A percentile compares a stretch with the other conserved stretches of the same genome.
Evolutionary conservation across 352 stramenopile species (phyloP).

Genomic region (Peronospora farinosa): DNA sequence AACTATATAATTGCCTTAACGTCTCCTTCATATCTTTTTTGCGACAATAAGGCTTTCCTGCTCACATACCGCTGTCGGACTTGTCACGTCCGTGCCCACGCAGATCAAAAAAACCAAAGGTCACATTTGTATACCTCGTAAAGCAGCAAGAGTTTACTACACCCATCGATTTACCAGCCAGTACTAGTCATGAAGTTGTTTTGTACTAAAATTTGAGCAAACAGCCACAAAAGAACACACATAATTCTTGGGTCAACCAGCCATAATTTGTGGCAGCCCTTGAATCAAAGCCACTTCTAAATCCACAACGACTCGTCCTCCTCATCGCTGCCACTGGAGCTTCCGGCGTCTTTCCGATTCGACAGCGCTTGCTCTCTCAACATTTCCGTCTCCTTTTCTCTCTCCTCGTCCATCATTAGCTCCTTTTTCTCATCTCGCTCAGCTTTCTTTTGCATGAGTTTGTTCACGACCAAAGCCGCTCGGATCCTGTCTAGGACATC

Average conservation of each 20-base stretch:
- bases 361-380: constrained; percentile 13
- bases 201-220: too few species aligned
- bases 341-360: constrained; percentile 25
- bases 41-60: constrained; percentile 36
- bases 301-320: constrained; percentile 43
- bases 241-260: constrained; percentile 16
- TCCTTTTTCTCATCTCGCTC: constrained; percentile 38
- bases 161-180: too few species aligned
- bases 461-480: constrained; percentile 41
- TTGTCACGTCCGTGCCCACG: constrained; percentile 8
- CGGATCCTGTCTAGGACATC: constrained; percentile 36
- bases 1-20: too few species aligned
- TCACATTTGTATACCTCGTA: constrained; percentile 2
- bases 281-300: constrained; percentile 9
- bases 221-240: constrained; percentile 8
- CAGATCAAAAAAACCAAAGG: constrained; percentile 21
- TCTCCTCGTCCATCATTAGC: constrained; percentile 20
- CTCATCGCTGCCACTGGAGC: constrained; percentile 23
- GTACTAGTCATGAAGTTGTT: too few species aligned
- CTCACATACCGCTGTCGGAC: constrained; percentile 7
- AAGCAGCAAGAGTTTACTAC: background rate
- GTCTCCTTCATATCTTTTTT: constrained; percentile 58
- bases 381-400: constrained; percentile 16
- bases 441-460: constrained; percentile 38
- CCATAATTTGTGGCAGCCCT: too few species aligned